Conservation (phyloP, 1,284 basidiomycete species). For the Cystobasidium pallidum region DNA sequence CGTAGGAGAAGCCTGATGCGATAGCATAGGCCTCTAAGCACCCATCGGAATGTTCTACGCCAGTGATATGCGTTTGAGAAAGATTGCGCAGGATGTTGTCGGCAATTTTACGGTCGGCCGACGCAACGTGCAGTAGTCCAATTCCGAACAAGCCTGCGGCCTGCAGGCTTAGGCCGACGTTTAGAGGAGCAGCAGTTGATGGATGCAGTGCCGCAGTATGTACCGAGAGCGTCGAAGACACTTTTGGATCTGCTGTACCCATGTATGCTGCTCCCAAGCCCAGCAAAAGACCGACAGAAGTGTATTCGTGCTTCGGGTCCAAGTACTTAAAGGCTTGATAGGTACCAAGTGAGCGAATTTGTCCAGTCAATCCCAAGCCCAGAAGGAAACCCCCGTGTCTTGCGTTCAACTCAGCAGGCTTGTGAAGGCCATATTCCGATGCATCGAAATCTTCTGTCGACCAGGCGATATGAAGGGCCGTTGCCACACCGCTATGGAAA, state of each 20-base stretch:
- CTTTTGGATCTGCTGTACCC: slow-evolving; percentile 81
- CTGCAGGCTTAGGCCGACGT: slow-evolving; percentile 86
- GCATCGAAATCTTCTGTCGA: slow-evolving; percentile 62
- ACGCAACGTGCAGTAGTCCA: slow-evolving; percentile 86
- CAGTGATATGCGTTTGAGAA: slow-evolving; percentile 72
- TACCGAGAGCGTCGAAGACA: slow-evolving; percentile 87
- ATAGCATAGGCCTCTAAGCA: slow-evolving; percentile 90
- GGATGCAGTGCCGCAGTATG: slow-evolving; percentile 92
- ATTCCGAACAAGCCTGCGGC: slow-evolving; percentile 85
- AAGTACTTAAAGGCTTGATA: slow-evolving; percentile 84
- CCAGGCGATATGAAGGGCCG: slow-evolving; percentile 71
- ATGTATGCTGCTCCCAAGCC: slow-evolving; percentile 88
- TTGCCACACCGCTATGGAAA: slow-evolving; percentile 96
- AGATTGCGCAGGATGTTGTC: slow-evolving; percentile 87
- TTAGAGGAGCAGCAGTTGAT: slow-evolving; percentile 80
- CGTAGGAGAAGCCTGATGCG: slow-evolving; percentile 84
- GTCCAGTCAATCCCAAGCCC: slow-evolving; percentile 88
- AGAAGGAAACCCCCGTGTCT: slow-evolving; percentile 94
- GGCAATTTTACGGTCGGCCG: slow-evolving; percentile 84
- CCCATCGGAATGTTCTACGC: slow-evolving; percentile 78
- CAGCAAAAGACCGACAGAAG: slow-evolving; percentile 87
- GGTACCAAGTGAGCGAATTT: slow-evolving; percentile 81
- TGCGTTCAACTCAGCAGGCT: slow-evolving; percentile 78
- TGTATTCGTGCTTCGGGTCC: slow-evolving; percentile 91
- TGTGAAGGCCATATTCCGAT: slow-evolving; percentile 92